These are phyloP conservation scores for Lachancea quebecensis DNA, from an alignment of 805 yeast species.

Conservation along the genomic window DNA sequence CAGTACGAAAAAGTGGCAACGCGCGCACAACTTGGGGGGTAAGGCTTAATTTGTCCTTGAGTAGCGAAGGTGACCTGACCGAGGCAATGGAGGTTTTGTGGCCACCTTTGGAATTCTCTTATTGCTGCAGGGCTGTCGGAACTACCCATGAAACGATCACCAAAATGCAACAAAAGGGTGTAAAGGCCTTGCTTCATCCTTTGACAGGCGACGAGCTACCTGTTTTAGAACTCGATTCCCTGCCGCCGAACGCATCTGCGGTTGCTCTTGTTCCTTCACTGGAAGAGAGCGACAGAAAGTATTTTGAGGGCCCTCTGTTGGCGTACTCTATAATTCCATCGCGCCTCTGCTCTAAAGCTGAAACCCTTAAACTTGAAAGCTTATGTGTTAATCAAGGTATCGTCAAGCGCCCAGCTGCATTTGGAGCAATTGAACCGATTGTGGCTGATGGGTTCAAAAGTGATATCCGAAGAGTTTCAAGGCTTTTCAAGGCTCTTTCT, in stretches of 20 bases:
- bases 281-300: neutral
- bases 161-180: slow-evolving; percentile 4
- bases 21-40: too few species aligned
- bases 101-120: slow-evolving; percentile 6
- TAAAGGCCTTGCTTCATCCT: slow-evolving; percentile 14
- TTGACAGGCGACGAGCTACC: slow-evolving; percentile 11
- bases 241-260: slow-evolving; percentile 14
- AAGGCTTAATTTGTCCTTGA: too few species aligned
- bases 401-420: neutral
- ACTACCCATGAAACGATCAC: slow-evolving; percentile 10
- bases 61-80: too few species aligned
- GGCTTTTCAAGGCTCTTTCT: slow-evolving; percentile 3
- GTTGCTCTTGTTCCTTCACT: slow-evolving; percentile 23
- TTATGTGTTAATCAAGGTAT: neutral
- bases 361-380: neutral
- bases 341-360: slow-evolving; percentile 2
- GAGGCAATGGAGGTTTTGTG: slow-evolving; percentile 1
- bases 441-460: slow-evolving; percentile 3
- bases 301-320: neutral
- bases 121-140: slow-evolving; percentile 22
- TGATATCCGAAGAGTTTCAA: slow-evolving; percentile 1
- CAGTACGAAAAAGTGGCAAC: too few species aligned
- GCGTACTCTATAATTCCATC: slow-evolving; percentile 2
- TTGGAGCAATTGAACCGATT: neutral
- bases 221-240: slow-evolving; percentile 9